Base-by-base conservation (phyloP, 306 rosid genomes). In the Oxytropis ochrocephala region DNA sequence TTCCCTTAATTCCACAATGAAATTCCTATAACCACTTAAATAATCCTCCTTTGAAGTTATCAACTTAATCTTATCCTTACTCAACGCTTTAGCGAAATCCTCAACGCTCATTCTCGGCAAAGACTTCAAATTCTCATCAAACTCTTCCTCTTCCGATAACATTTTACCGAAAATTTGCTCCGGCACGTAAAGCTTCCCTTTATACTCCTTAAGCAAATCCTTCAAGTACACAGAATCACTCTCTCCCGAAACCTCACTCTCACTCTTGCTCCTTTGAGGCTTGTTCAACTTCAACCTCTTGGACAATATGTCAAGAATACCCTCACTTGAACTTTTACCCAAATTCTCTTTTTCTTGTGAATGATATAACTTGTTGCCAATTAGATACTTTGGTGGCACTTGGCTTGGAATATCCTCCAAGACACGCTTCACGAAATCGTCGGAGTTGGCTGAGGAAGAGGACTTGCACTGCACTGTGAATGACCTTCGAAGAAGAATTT, bases 321-420 rank as follows among this genome's bases (percentile, higher is more conserved):
- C 87, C 59, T 11, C 55, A 41, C 70, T 83, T n/a, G 74, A 48
- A 13, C 32, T 70, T 78, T 75, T 81, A 49, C 78, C 63, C 80
- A 87, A 80, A 67, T 65, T 46, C 85, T 89, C 88, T 58, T 70
- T 89, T 76, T 91, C 89, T 71, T 83, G 91, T 80, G 42, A 78
- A 57, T 85, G 85, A 67, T 81, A 88, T 11, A 90, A 78, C 77
- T 87, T 87, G 24, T 87, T 84, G 30, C 96, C 97, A 54, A 87
- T 62, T 21, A 87, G 77, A 78, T 69, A 87, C 90, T 86, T 87
- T 61, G 92, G 87, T 79, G 91, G 97, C 59, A 94, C 79, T 83
- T 94, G 97, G 87, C 89, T 88, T 16, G 97, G 99, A 49, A 91
- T 94, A 58, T 94, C 92, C 89, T 85, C 88, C 83, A 94, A 80